Base-by-base conservation (phyloP, 1,284 basidiomycete species). In the Cryptococcus hybrid region DNA sequence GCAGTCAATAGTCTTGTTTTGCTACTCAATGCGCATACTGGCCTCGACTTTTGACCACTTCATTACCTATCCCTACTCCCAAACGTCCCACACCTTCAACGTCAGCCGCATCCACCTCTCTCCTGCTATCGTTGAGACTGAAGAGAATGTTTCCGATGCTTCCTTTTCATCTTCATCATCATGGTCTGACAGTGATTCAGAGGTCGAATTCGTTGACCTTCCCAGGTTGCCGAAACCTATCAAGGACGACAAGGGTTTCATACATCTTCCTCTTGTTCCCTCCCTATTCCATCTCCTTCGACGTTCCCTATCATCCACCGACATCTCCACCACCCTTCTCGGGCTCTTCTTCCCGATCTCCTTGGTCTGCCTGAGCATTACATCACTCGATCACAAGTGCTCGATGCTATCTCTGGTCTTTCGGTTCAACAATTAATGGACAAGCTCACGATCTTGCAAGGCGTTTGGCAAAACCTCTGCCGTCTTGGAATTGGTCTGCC, bases 401-500 rank as follows among this genome's bases (percentile, higher is more conserved):
- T 82, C 5, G 78, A 78, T 3, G 65, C 77, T 1, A 65, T 78
- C 0, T 69, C 70, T 8, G 80, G 78, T 0, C 78, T 87, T 12
- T 82, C 82, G 45, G 78, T 79, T n/a, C 81, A 84, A 60, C 82
- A 84, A 2, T 81, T 83, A n/a, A 82, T 84, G 64, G 38, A 37
- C 2, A 59, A 52, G 35, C 44, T 70, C 5, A 49, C 51, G 30
- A 36, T 30, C 11, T 81, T 88, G 39, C 88, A 86, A 66, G 86
- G 85, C 53, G 79, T 89, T 13, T 90, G 88, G 88, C 82, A 84
- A 60, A 86, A 88, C 67, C 81, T 85, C 63, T 84, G 84, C 50
- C 82, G 85, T 2, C 83, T 90, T 42, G 87, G 87, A n/a, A 67
- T 89, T 5, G 80, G 82, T 57, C 84, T 87, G 62, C 80, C 82